Percentiles rank a stretch among this genome's conserved stretches.
Conservation (phyloP, 768 basidiomycete genomes). For the Gyrodon lividus region DNA sequence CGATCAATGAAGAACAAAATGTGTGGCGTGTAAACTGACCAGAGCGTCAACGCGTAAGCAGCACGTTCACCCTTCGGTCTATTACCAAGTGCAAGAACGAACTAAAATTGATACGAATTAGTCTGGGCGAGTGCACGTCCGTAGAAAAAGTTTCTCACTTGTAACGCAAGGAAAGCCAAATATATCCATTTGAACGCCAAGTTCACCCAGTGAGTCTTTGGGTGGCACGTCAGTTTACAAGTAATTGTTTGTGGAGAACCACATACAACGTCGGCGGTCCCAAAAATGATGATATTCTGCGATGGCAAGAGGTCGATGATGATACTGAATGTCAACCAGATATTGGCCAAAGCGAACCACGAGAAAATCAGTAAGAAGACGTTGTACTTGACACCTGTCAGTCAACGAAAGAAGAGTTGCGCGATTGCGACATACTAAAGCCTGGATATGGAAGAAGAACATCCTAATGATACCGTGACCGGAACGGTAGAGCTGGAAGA, state of each 20-base stretch:
- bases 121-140: not conserved
- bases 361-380: constrained; percentile 81
- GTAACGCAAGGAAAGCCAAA: constrained; percentile 78
- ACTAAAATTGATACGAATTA: constrained; percentile 32
- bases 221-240: not conserved
- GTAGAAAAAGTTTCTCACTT: constrained; percentile 37
- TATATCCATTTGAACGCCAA: constrained; percentile 83
- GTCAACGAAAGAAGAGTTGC: not conserved
- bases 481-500: constrained; percentile 84
- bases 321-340: constrained; percentile 95
- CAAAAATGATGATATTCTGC: constrained; percentile 59
- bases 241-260: constrained; percentile 5
- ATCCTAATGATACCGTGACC: constrained; percentile 88
- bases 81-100: constrained; percentile 73
- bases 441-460: constrained; percentile 97
- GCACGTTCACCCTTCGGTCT: constrained; percentile 85
- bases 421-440: constrained; percentile 54
- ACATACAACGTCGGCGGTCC: constrained; percentile 64
- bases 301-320: constrained; percentile 84
- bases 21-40: constrained; percentile 41
- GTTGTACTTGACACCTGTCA: constrained; percentile 62
- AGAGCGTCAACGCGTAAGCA: constrained; percentile 70
- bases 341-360: constrained; percentile 90
- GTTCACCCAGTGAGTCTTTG: constrained; percentile 88
- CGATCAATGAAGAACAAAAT: constrained; percentile 3